Percentiles rank a stretch among this genome's conserved stretches.
phyloP scores from a whole-genome alignment of 2,329 filamentous ascomycete species.

The Colletotrichum tofieldiae region DNA sequence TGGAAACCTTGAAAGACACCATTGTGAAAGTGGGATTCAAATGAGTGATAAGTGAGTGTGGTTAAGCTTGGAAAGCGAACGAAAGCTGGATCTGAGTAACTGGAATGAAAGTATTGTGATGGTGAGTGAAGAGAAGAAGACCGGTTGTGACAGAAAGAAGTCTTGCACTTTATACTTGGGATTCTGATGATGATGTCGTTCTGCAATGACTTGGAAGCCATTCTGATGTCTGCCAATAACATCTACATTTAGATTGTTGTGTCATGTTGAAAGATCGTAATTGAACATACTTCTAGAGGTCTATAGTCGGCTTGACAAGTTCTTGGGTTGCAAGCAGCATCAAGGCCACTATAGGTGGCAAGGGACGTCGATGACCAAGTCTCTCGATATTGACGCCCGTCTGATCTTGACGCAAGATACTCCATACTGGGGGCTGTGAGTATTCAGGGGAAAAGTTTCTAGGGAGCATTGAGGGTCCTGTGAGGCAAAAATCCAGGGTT shows the following conservation, averaged over 20 bases:
- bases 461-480: background rate
- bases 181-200: background rate
- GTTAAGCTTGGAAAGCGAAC: too few species aligned
- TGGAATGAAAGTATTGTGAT: too few species aligned
- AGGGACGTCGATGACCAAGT: background rate
- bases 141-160: too few species aligned
- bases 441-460: slow-evolving; percentile 7
- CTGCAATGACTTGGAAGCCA: background rate
- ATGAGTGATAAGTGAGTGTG: too few species aligned
- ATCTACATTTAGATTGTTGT: background rate
- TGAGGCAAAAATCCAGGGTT: background rate
- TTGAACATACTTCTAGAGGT: background rate
- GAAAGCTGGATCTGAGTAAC: too few species aligned
- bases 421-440: slow-evolving; percentile 11
- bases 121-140: too few species aligned
- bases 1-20: slow-evolving; percentile 13
- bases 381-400: background rate
- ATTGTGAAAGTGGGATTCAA: slow-evolving; percentile 15
- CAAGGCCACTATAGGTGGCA: background rate
- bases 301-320: background rate
- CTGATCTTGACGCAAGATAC: background rate
- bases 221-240: background rate
- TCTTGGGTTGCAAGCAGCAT: background rate
- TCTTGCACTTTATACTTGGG: background rate
- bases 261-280: slow-evolving; percentile 17